A percentile compares a stretch with the other conserved stretches of the same genome.
phyloP scores from a whole-genome alignment of 2,329 filamentous ascomycete species.

The Phyllosticta capitalensis region DNA sequence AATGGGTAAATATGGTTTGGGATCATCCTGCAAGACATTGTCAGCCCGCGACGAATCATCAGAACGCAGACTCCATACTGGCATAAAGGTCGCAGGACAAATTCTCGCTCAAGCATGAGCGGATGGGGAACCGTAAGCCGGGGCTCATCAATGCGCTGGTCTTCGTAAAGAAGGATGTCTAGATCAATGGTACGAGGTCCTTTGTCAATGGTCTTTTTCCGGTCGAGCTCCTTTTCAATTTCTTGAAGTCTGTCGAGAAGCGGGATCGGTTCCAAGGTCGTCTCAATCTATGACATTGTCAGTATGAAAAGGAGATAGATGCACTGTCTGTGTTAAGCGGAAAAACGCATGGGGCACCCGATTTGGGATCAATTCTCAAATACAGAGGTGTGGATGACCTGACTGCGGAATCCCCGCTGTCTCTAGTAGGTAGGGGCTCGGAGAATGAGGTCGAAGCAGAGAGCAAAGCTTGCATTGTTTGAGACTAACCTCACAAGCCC shows the following conservation, averaged over 20 bases:
- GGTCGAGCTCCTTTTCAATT: conserved; percentile 71
- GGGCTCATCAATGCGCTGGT: conserved; percentile 54
- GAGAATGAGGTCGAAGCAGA: no score
- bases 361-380: no score
- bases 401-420: no score
- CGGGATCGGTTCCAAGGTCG: conserved; percentile 60
- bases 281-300: conserved; percentile 58
- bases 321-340: not conserved
- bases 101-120: conserved; percentile 81
- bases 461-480: conserved; percentile 13
- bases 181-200: conserved; percentile 91
- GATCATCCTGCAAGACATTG: conserved; percentile 17
- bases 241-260: conserved; percentile 73
- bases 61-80: conserved; percentile 45
- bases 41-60: not conserved
- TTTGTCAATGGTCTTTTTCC: conserved; percentile 81
- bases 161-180: conserved; percentile 77
- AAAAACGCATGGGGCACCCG: not conserved
- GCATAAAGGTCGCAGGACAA: conserved; percentile 79
- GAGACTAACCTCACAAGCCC: conserved; percentile 69
- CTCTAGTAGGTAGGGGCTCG: no score
- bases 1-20: conserved; percentile 17
- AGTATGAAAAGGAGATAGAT: not conserved
- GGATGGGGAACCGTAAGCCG: conserved; percentile 78
- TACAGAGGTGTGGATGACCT: not conserved